Evolutionary conservation across 306 rosid genomes (phyloP).

Genomic region (Acacia confusa): DNA sequence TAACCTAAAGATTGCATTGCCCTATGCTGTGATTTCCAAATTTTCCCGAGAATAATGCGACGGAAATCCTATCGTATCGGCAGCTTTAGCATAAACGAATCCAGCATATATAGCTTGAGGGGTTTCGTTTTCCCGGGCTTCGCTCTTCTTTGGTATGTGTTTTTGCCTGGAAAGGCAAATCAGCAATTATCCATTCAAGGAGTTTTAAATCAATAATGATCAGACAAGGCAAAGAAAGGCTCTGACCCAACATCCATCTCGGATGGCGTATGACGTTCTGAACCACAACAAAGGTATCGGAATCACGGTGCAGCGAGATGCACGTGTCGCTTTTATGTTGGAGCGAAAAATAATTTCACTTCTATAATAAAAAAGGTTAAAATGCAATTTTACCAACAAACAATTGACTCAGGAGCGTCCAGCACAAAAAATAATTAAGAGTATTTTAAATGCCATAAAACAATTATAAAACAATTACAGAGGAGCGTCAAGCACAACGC

Average conservation of each 20-base stretch:
- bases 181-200: neutral
- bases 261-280: neutral
- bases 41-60: neutral
- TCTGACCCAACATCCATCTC: neutral
- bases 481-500: no score
- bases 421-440: no score
- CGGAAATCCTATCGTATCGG: neutral
- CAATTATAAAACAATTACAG: no score
- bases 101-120: neutral
- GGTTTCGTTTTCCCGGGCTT: no score
- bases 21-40: neutral
- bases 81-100: neutral
- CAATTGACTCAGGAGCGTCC: no score
- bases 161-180: neutral
- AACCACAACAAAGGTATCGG: slow-evolving; percentile 1
- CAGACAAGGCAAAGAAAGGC: neutral
- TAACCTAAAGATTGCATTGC: slow-evolving; percentile 66
- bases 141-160: neutral
- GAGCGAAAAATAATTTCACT: neutral
- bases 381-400: no score
- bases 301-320: neutral
- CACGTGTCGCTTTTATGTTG: slow-evolving; percentile 36
- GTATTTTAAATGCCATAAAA: no score
- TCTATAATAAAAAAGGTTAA: no score
- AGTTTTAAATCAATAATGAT: neutral